Base-by-base conservation (phyloP, 1,284 basidiomycete genomes). In the Thecaphora thlaspeos region DNA sequence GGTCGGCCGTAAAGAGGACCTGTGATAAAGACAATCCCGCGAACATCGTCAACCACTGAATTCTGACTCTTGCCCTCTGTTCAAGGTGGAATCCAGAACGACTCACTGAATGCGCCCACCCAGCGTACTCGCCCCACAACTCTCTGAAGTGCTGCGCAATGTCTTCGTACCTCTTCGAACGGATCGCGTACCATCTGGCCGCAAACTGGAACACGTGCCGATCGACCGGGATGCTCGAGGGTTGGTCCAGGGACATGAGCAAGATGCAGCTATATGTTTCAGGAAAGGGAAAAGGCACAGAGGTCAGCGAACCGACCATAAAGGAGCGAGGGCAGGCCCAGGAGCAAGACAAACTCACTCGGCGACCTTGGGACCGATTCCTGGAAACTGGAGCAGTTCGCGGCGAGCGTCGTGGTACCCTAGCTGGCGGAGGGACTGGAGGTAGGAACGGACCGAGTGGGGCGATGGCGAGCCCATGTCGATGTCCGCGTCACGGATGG, bases 181-280 rank as follows among this genome's bases (percentile, higher is more conserved):
- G 53, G 19, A 77, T 64, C 8, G 55, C 48, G 46, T 77, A 77
- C 70, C 68, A 72, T n/a, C 61, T 68, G 38, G 69, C 71, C 0
- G 75, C 75, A 43, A 77, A 77, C 18, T 71, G 61, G 41, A 75
- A 77, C 1, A 77, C 75, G 51, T 77, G 75, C 2, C 75, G 61
- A 43, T 77, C 75, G 8, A 77, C 75, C 1, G 75, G 75, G 28
- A 77, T 77, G 44, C 58, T 65, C 2, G 63, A 64, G 2, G 63
- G 54, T 41, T 95, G 91, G 78, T 96, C 90, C 50, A 97, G 79
- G 66, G 90, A 91, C 89, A 98, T 97, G 22, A 99, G 81, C 48
- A 96, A 80, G 30, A 98, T 83, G 74, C 95, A 99, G 75, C 97
- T 94, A 1, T 5, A 3, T n/a, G n/a, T n/a, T n/a, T n/a, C n/a